Base-by-base conservation (phyloP, 768 basidiomycete species). In the Kwoniella mangroviensis region DNA sequence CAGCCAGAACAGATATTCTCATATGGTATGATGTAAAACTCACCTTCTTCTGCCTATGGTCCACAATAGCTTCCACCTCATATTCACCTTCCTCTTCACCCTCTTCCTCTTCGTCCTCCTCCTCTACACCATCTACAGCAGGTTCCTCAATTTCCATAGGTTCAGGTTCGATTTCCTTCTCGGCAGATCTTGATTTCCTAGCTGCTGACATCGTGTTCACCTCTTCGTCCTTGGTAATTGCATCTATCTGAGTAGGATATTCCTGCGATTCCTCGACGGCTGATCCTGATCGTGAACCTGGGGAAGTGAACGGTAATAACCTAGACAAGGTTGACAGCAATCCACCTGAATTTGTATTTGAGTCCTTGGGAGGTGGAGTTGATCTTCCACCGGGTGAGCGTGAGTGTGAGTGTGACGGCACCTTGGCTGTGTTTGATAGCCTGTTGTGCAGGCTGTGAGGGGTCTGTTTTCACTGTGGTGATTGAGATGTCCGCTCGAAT, bases 41-140 rank as follows among this genome's bases (percentile, higher is more conserved):
- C 56, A 70, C 69, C 63, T 65, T 58, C 49, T 62, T 69, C 45
- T 65, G 45, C 62, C 72, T 79, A 54, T 79, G 77, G 54, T 79
- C 77, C 10, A 70, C 57, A 41, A 70, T 54, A 19, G 69, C 61
- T 43, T 70, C 69, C 2, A 70, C 69, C 40, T 70, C 69, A 21
- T 70, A 70, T 41, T 70, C 69, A 5, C 64, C 69, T 24, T 65
- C 69, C 12, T 52, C 68, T 26, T 69, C 69, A 0, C 65, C 69
- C 42, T 70, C 68, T n/a, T 65, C 68, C 10, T 64, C 68, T 15
- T 69, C 63, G 0, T 69, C 63, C 3, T 70, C 63, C 21, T 24
- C 63, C 41, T 70, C 56, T 17, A 10, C 51, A 21, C n/a, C 57
- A 19, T 70, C 61, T 7, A 49, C 58, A 21, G 26, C 67, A 41